Evolutionary conservation across 345 rosid species (phyloP).

Genomic region (Rhodomyrtus tomentosa): DNA sequence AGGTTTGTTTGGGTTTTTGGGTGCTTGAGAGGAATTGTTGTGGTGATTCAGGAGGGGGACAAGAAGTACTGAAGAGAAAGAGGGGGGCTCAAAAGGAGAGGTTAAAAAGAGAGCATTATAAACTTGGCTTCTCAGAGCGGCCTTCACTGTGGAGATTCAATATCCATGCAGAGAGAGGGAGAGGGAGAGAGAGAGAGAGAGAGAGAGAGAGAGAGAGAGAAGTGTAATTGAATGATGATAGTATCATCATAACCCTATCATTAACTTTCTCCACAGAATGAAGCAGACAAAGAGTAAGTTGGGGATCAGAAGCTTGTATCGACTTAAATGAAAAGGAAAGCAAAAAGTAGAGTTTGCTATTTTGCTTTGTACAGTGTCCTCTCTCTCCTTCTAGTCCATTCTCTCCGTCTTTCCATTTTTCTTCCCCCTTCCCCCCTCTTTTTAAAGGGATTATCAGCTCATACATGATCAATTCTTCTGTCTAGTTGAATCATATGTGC

Average conservation of each 20-base stretch:
- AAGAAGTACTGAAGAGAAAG: slow-evolving; percentile 4
- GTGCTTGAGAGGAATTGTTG: not conserved
- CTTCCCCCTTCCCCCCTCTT: not conserved
- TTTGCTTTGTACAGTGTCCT: not conserved
- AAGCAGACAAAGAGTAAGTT: slow-evolving; percentile 7
- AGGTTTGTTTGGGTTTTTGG: not conserved
- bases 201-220: too few relatives aligned
- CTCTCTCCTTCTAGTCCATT: not conserved
- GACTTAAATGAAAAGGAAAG: not conserved
- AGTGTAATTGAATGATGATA: slow-evolving; percentile 26
- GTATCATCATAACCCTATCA: slow-evolving; percentile 28
- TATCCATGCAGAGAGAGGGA: slow-evolving; percentile 3
- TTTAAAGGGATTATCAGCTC: not conserved
- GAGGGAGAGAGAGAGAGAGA: slow-evolving; percentile 1
- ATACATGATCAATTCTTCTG: not conserved
- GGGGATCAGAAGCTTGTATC: not conserved
- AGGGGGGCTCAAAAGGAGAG: slow-evolving; percentile 2
- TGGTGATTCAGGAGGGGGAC: not conserved
- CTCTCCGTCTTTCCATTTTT: not conserved
- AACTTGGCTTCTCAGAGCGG: slow-evolving; percentile 23
- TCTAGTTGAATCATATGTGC: not conserved
- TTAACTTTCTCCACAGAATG: slow-evolving; percentile 11
- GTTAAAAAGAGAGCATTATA: slow-evolving; percentile 20
- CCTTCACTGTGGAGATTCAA: slow-evolving; percentile 27
- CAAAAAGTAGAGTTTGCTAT: not conserved